A percentile compares a stretch with the other conserved stretches of the same genome.
These are phyloP conservation scores for Neoboletus magnificus DNA, from an alignment of 768 basidiomycete species.

Conservation along the genomic window DNA sequence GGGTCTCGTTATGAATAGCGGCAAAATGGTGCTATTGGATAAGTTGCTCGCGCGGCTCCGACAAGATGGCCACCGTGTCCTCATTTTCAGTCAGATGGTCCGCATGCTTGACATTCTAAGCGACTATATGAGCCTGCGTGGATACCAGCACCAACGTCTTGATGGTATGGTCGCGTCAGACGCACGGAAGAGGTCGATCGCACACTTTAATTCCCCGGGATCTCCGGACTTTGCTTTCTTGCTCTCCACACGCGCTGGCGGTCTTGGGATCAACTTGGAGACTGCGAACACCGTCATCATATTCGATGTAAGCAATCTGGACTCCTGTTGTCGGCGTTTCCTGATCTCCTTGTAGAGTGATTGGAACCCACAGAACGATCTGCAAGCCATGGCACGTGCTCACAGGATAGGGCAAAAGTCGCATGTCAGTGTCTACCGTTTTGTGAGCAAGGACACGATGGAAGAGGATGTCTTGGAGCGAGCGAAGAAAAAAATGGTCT, in stretches of 20 bases:
- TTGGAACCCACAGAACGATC: slow-evolving; percentile 98
- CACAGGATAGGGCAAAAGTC: slow-evolving; percentile 99
- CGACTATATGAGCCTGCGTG: slow-evolving; percentile 90
- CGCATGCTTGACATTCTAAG: slow-evolving; percentile 97
- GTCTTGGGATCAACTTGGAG: slow-evolving; percentile 97
- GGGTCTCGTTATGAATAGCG: slow-evolving; percentile 97
- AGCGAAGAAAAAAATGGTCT: slow-evolving; percentile 98
- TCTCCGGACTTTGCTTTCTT: slow-evolving; percentile 97
- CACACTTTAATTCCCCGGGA: slow-evolving; percentile 91
- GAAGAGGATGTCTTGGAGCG: slow-evolving; percentile 98
- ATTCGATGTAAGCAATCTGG: slow-evolving; percentile 73
- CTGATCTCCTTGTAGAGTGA: slow-evolving; percentile 62
- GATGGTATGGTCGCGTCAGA: slow-evolving; percentile 97
- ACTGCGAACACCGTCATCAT: slow-evolving; percentile 99
- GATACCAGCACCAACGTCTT: slow-evolving; percentile 89
- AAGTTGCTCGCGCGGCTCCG: slow-evolving; percentile 90
- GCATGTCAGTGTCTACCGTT: slow-evolving; percentile 97
- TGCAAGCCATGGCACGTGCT: slow-evolving; percentile 99
- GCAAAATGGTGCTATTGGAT: slow-evolving; percentile 97
- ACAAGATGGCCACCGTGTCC: slow-evolving; percentile 90
- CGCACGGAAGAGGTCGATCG: slow-evolving; percentile 89
- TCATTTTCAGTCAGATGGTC: slow-evolving; percentile 99
- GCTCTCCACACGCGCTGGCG: slow-evolving; percentile 94
- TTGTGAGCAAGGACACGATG: slow-evolving; percentile 99
- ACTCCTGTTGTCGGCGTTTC: neutral